Evolutionary conservation across 805 yeast genomes (phyloP), one percentile per base, ranked within the genome.

Genomic region (Wickerhamiella galacta): DNA sequence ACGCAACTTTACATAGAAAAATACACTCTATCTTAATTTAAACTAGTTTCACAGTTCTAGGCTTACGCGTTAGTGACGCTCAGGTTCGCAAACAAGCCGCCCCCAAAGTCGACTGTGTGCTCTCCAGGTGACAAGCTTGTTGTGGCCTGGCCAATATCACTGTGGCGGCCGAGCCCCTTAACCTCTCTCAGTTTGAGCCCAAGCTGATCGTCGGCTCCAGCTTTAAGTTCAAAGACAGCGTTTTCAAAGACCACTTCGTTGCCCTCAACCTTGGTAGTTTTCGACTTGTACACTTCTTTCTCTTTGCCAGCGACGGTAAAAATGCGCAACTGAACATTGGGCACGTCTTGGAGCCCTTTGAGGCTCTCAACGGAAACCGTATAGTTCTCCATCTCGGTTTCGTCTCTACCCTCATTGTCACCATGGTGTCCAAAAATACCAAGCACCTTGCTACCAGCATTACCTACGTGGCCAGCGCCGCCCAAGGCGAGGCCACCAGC

Each of bases 91-190:
- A n/a, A n/a, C n/a, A n/a, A n/a, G n/a, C 25, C 22, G 11, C 42
- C 44, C 27, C 38, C 39, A 20, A 43, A 28, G n/a, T 31, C 38
- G 14, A 40, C 42, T 63, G 12, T 74, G 74, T 25, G 56, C 18
- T 23, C 18, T 12, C 51, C 51, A 5, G 41, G 20, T 3, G 18
- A 4, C 12, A 47, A 56, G 9, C 57, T 53, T 20, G 81, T 45
- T 24, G 68, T 60, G 6, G 71, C 72, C 30, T 61, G 61, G 9
- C 77, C 93, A 25, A 82, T 35, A 36, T 70, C 78, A 18, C 60
- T 58, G 43, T 70, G 75, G 47, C 75, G 73, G 24, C 93, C 83
- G 44, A 85, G 65, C 2, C 71, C 66, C 50, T 79, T 90, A 47
- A 70, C 77, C 21, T 73, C 70, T 26, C 70, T 61, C 18, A 80